Evolutionary conservation across 257 asterid genomes (phyloP).

Genomic region (Solanum clarkiae): DNA sequence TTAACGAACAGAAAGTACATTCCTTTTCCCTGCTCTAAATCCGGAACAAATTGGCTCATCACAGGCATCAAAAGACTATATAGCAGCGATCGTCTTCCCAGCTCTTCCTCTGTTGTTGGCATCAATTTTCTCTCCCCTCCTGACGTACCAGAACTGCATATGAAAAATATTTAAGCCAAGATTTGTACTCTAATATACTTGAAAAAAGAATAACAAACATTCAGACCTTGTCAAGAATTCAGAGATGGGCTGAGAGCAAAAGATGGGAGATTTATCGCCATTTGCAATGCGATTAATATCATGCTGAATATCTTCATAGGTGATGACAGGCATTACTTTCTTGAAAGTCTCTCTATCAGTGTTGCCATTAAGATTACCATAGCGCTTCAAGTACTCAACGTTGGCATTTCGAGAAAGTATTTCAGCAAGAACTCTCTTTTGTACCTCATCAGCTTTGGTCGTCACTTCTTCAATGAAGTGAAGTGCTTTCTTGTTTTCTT

Average conservation of each 20-base stretch:
- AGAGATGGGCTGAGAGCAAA: constrained; percentile 17
- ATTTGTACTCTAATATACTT: too few species aligned
- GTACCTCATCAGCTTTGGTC: constrained; percentile 11
- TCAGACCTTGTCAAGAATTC: constrained; percentile 23
- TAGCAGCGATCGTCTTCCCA: constrained; percentile 17
- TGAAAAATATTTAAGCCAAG: background rate
- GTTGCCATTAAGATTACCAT: constrained; percentile 12
- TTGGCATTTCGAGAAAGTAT: constrained; percentile 13
- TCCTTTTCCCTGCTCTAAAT: constrained; percentile 24
- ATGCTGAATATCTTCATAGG: background rate
- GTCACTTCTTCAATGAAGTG: constrained; percentile 24
- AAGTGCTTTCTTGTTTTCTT: constrained; percentile 9
- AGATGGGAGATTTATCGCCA: constrained; percentile 21
- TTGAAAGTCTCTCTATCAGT: background rate
- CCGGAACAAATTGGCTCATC: constrained; percentile 27
- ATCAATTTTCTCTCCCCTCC: constrained; percentile 6
- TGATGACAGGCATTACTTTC: background rate
- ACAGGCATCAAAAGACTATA: constrained; percentile 34
- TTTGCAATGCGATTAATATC: constrained; percentile 17
- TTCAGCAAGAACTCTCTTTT: constrained; percentile 15
- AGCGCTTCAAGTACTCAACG: constrained; percentile 14
- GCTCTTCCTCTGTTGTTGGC: constrained; percentile 29
- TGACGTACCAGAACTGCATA: constrained; percentile 22
- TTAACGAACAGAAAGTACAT: constrained; percentile 23
- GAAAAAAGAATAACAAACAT: background rate